Percentiles rank a stretch among this genome's conserved stretches.
These are phyloP conservation scores for Setomelanomma holmii DNA, from an alignment of 2,329 filamentous ascomycete species.

Conservation along the genomic window DNA sequence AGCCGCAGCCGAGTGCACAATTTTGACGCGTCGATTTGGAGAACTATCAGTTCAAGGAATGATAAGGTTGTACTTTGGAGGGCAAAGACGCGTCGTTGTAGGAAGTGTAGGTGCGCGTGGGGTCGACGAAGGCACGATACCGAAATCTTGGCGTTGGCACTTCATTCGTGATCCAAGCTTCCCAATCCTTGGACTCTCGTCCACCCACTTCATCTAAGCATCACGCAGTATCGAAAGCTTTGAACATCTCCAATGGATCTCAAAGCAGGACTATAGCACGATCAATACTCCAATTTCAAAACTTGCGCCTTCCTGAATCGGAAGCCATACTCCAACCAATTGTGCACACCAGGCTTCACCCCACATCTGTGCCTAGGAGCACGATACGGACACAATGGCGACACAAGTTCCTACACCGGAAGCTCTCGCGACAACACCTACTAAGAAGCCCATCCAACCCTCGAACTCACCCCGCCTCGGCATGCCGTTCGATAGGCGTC, in stretches of 20 bases:
- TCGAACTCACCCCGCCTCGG: constrained; percentile 57
- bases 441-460: not conserved
- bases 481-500: constrained; percentile 69
- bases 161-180: constrained; percentile 14
- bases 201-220: too few species aligned
- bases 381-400: too few species aligned
- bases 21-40: constrained; percentile 8
- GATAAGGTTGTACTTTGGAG: not conserved
- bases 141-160: constrained; percentile 28
- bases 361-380: too few species aligned
- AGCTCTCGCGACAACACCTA: not conserved
- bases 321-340: too few species aligned
- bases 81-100: constrained; percentile 3
- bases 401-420: not conserved
- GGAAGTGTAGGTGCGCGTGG: constrained; percentile 11
- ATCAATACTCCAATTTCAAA: too few species aligned
- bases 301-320: too few species aligned
- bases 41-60: not conserved
- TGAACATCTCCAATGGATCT: too few species aligned
- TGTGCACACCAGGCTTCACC: too few species aligned
- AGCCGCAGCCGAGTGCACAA: not conserved
- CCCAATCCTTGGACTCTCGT: too few species aligned
- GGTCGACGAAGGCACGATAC: constrained; percentile 12
- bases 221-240: too few species aligned
- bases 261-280: too few species aligned